phyloP scores from a whole-genome alignment of 768 basidiomycete genomes.

The Xanthoconium stramineum region DNA sequence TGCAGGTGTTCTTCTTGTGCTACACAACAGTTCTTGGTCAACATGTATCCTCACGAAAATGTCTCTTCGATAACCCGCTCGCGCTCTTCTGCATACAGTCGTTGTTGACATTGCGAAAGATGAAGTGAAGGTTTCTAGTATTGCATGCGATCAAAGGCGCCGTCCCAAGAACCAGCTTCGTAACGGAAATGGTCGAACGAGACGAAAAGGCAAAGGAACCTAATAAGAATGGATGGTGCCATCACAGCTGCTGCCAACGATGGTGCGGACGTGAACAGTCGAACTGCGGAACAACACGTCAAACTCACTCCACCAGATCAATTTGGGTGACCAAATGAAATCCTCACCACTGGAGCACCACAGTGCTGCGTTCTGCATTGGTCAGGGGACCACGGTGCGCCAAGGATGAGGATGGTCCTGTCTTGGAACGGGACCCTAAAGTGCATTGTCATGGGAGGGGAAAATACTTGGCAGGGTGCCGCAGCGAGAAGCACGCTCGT shows the following conservation, averaged over 20 bases:
- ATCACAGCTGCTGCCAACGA: not conserved
- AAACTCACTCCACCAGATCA: not conserved
- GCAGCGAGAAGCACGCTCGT: slow-evolving; percentile 24
- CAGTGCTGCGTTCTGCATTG: slow-evolving; percentile 6
- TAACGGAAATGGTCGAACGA: too few species aligned
- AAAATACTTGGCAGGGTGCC: slow-evolving; percentile 21
- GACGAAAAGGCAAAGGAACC: too few species aligned
- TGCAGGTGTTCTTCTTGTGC: too few species aligned
- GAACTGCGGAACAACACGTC: not conserved
- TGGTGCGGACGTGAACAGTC: not conserved
- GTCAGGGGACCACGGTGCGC: slow-evolving; percentile 11
- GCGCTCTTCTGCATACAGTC: too few species aligned
- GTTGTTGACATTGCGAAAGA: too few species aligned
- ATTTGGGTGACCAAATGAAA: not conserved
- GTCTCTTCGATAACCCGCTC: too few species aligned
- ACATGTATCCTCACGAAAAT: too few species aligned
- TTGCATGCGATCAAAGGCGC: too few species aligned
- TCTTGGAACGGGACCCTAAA: slow-evolving; percentile 17
- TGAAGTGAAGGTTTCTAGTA: too few species aligned
- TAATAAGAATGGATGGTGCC: too few species aligned
- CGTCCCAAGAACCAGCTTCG: too few species aligned
- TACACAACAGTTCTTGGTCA: too few species aligned
- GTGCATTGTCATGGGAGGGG: slow-evolving; percentile 22
- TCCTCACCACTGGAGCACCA: not conserved
- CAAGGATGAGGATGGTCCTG: slow-evolving; percentile 22